Percentiles rank a stretch among this genome's conserved stretches.
These are phyloP conservation scores for Purshia tridentata DNA, from an alignment of 306 rosid species.

Conservation along the genomic window DNA sequence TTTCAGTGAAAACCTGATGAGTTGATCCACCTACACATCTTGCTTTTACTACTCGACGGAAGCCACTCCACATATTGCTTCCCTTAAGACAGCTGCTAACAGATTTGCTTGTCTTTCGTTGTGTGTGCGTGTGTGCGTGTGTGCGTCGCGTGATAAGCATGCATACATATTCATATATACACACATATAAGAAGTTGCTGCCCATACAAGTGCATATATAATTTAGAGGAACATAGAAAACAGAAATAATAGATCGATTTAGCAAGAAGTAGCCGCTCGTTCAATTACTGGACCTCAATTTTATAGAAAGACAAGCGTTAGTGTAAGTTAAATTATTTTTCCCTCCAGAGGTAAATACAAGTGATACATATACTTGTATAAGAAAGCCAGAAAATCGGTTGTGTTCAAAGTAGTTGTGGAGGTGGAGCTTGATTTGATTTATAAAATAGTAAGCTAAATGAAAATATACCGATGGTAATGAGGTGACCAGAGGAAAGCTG, in stretches of 20 bases:
- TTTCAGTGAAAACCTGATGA: background rate
- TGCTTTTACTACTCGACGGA: background rate
- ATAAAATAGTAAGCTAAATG: background rate
- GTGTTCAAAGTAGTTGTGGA: background rate
- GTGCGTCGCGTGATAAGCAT: too few species aligned
- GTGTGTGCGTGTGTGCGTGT: background rate
- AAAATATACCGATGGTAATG: conserved; percentile 41
- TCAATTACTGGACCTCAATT: background rate
- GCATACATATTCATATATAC: too few species aligned
- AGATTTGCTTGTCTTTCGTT: too few species aligned
- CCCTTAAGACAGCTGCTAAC: background rate
- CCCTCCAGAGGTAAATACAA: background rate
- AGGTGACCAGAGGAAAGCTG: conserved; percentile 92
- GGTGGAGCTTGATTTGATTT: background rate
- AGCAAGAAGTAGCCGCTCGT: background rate
- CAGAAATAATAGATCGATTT: background rate
- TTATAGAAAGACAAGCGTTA: background rate
- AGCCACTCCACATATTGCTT: background rate
- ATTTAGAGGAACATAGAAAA: background rate
- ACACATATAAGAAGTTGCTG: too few species aligned
- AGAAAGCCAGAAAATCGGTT: background rate
- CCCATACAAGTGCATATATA: background rate
- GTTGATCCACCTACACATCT: background rate
- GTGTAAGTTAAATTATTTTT: background rate
- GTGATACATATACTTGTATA: background rate